Base-by-base conservation (phyloP, 139 green algal genomes). In the Microglena sp. region DNA sequence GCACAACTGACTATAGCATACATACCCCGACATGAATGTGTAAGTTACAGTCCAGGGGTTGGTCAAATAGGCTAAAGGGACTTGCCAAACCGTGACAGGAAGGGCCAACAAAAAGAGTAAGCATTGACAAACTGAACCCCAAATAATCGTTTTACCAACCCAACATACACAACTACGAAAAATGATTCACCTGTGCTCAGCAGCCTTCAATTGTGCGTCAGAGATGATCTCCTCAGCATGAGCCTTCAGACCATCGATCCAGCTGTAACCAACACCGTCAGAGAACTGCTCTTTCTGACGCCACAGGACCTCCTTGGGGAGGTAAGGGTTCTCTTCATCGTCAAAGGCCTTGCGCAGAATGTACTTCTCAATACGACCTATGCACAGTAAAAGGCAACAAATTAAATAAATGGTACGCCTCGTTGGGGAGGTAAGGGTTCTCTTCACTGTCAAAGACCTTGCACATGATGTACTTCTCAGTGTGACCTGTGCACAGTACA, bases 271-370 rank as follows among this genome's bases (percentile, higher is more conserved):
- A 28, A 82, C 86, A 59, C 92, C 94, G 72, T 99, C 94, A 30
- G 64, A 86, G 87, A 99, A 99, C 89, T 99, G 94, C 86, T 99
- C 94, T 77, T 99, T 99, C 77, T 99, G 94, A 21, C 94, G 77
- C 82, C 82, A 98, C 55, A 98, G 80, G 71, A 96, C 87, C 24
- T 74, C 63, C 1, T 29, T 45, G 30, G 92, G 92, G 50, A 98
- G 79, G 76, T 95, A 97, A 6, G 89, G 85, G 30, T 87, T 58
- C 54, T 95, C 91, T 0, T 80, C 79, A 1, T 69, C 77, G 76
- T 99, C 93, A 80, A 99, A 99, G 4, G 94, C 94, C 78, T 97
- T 97, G 58, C 89, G 82, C 43, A 97, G 68, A 1, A 98, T 82
- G 72, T 92, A 98, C 80, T 99, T 99, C 82, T 99, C 94, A 55